These are phyloP conservation scores for Rhytidiadelphus loreus DNA, from an alignment of 225 moss, liverwort and hornwort species.

Conservation along the genomic window DNA sequence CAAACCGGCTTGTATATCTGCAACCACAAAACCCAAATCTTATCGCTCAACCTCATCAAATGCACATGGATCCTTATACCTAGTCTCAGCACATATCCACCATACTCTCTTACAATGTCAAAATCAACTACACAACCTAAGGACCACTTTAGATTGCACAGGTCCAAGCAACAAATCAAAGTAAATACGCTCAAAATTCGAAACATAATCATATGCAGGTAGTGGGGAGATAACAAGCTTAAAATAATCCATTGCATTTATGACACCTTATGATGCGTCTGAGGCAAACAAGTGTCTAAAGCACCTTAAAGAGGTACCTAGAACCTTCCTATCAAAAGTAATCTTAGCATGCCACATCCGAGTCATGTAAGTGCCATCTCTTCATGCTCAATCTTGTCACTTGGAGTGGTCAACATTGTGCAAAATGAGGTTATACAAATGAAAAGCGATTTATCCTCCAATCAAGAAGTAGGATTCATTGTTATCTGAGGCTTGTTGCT, in stretches of 20 bases:
- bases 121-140: background rate
- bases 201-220: background rate
- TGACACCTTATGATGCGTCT: background rate
- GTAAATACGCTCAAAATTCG: background rate
- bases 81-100: background rate
- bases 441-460: background rate
- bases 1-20: slow-evolving; percentile 88
- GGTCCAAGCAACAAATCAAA: background rate
- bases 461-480: background rate
- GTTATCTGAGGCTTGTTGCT: background rate
- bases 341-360: background rate
- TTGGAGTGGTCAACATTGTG: background rate
- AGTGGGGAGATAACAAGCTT: background rate
- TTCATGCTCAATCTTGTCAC: background rate
- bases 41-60: background rate
- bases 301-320: background rate
- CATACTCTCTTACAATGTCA: background rate
- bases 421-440: background rate
- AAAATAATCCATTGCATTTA: background rate
- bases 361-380: background rate
- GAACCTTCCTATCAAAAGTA: background rate
- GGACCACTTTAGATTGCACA: background rate
- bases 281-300: background rate
- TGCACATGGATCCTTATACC: background rate
- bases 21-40: background rate